Evolutionary conservation across 2,329 filamentous ascomycete genomes (phyloP).

Genomic region (Aspergillus latus): DNA sequence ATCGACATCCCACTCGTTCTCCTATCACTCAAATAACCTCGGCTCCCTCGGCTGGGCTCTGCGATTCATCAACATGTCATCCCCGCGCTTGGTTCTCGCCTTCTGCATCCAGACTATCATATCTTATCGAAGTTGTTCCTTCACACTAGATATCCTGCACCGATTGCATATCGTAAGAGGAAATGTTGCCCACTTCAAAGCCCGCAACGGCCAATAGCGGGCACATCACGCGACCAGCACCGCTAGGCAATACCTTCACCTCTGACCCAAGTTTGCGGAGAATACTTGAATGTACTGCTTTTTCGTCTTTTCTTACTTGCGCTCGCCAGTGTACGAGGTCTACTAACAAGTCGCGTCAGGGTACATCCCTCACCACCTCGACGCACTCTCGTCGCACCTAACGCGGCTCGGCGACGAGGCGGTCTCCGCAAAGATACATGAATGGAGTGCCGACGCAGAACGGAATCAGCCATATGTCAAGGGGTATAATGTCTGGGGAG

Average conservation of each 20-base stretch:
- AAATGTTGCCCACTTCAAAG: neutral
- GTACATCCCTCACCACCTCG: slow-evolving; percentile 40
- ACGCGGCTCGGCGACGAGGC: slow-evolving; percentile 48
- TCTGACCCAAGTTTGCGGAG: slow-evolving; percentile 57
- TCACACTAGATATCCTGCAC: no score
- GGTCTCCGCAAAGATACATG: slow-evolving; percentile 30
- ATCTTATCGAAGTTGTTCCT: no score
- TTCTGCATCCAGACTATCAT: no score
- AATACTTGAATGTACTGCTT: slow-evolving; percentile 49
- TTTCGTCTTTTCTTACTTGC: neutral
- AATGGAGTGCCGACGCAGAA: slow-evolving; percentile 60
- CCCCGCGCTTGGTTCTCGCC: no score
- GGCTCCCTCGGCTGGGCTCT: no score
- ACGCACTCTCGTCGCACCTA: slow-evolving; percentile 48
- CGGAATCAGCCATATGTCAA: slow-evolving; percentile 62
- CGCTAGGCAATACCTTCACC: slow-evolving; percentile 57
- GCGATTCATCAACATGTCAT: no score
- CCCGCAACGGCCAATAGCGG: slow-evolving; percentile 45
- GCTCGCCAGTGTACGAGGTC: neutral
- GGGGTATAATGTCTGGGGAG: slow-evolving; percentile 63
- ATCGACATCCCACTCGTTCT: no score
- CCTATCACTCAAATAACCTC: no score
- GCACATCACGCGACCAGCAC: slow-evolving; percentile 57
- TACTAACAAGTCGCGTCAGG: slow-evolving; percentile 17
- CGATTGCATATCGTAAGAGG: neutral